phyloP scores from a whole-genome alignment of 495 filamentous ascomycete species.

The Hypoxylon fuscum region DNA sequence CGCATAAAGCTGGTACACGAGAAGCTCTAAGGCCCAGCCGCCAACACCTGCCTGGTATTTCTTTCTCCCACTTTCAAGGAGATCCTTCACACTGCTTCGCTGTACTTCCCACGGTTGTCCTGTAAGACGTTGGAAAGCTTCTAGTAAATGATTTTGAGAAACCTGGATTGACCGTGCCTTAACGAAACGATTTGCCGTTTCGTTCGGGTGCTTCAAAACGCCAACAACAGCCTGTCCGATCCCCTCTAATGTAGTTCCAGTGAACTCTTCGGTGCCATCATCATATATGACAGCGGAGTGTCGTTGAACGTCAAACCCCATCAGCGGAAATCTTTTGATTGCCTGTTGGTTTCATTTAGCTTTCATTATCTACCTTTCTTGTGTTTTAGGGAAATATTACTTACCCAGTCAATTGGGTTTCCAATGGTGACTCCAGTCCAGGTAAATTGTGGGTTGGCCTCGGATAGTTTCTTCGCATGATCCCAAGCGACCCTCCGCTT shows the following conservation, averaged over 20 bases:
- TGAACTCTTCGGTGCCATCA: slow-evolving; percentile 53
- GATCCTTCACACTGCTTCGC: slow-evolving; percentile 42
- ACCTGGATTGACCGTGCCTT: slow-evolving; percentile 51
- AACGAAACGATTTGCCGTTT: slow-evolving; percentile 58
- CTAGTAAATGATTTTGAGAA: slow-evolving; percentile 54
- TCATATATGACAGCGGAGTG: slow-evolving; percentile 55
- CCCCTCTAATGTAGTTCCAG: slow-evolving; percentile 52
- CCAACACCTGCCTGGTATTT: slow-evolving; percentile 26
- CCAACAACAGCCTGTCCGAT: slow-evolving; percentile 56
- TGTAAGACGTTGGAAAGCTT: slow-evolving; percentile 48
- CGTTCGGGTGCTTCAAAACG: slow-evolving; percentile 50
- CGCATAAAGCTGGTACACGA: slow-evolving; percentile 39
- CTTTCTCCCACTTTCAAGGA: slow-evolving; percentile 37
- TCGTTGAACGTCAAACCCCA: slow-evolving; percentile 52
- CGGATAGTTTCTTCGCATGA: slow-evolving; percentile 47
- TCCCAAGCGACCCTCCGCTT: slow-evolving; percentile 37
- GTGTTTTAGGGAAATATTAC: slow-evolving; percentile 22
- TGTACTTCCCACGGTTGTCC: slow-evolving; percentile 43
- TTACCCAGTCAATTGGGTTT: slow-evolving; percentile 52
- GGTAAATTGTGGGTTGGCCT: slow-evolving; percentile 46
- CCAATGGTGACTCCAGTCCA: slow-evolving; percentile 56
- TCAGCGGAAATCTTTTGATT: slow-evolving; percentile 35
- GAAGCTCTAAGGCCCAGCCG: slow-evolving; percentile 37
- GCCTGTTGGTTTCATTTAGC: slow-evolving; percentile 25
- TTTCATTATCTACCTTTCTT: not conserved